Conservation (phyloP, 1,139 yeast genomes). For the Saccharomyces hybrid region DNA sequence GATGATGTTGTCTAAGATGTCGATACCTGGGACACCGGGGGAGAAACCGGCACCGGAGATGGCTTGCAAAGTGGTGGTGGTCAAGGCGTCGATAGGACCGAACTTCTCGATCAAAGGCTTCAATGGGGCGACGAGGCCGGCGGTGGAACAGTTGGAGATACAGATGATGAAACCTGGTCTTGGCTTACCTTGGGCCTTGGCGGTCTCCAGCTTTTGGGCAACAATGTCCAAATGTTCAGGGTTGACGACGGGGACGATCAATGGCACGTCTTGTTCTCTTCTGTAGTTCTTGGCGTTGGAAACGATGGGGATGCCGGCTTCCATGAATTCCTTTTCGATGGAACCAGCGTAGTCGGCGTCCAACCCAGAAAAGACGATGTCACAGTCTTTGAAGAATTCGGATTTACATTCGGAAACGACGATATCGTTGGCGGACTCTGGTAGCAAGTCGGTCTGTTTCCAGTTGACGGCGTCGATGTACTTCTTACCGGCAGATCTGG, state of each 20-base stretch:
- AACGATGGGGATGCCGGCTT: slow-evolving; percentile 72
- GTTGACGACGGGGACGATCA: slow-evolving; percentile 91
- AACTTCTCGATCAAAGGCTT: slow-evolving; percentile 82
- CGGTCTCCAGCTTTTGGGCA: slow-evolving; percentile 49
- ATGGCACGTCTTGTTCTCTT: slow-evolving; percentile 79
- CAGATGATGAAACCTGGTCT: slow-evolving; percentile 82
- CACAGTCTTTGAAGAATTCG: slow-evolving; percentile 77
- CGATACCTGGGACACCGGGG: slow-evolving; percentile 96
- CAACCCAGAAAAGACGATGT: slow-evolving; percentile 87
- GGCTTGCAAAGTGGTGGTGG: slow-evolving; percentile 92
- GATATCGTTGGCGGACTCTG: slow-evolving; percentile 54
- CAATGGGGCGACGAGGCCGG: slow-evolving; percentile 93
- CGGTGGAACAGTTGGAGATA: slow-evolving; percentile 96
- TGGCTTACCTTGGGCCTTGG: slow-evolving; percentile 45
- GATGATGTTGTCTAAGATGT: slow-evolving; percentile 84
- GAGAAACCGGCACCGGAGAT: slow-evolving; percentile 98
- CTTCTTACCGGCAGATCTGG: slow-evolving; percentile 86
- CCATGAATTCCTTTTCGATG: slow-evolving; percentile 77
- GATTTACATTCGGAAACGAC: slow-evolving; percentile 71
- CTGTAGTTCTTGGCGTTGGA: slow-evolving; percentile 97
- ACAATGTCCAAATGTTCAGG: slow-evolving; percentile 84
- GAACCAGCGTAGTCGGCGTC: slow-evolving; percentile 93
- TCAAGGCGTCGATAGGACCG: slow-evolving; percentile 81
- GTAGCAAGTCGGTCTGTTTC: slow-evolving; percentile 87
- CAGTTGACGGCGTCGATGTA: slow-evolving; percentile 83